Evolutionary conservation across 345 rosid genomes (phyloP).

Genomic region (Cochlearia excelsa): DNA sequence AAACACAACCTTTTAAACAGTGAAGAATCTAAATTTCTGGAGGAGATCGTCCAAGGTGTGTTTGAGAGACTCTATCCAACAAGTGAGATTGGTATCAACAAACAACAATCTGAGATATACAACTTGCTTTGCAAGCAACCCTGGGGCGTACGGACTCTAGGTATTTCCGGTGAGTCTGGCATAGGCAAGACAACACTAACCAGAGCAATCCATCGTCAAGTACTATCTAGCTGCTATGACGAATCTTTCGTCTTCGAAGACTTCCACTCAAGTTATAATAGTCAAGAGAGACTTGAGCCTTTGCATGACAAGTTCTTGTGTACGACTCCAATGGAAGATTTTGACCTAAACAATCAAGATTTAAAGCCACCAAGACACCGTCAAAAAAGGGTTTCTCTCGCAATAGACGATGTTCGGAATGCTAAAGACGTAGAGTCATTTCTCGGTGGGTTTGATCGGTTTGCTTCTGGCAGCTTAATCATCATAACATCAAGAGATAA

Average conservation of each 20-base stretch:
- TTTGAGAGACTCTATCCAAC: constrained; percentile 24
- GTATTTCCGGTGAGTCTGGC: constrained; percentile 7
- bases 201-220: background rate
- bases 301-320: background rate
- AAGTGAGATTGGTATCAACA: constrained; percentile 13
- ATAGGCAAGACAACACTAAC: constrained; percentile 17
- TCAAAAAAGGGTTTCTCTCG: constrained; percentile 12
- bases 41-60: constrained; percentile 7
- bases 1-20: too few relatives aligned
- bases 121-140: constrained; percentile 20
- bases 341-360: background rate
- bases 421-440: background rate
- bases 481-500: constrained; percentile 13
- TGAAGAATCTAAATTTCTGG: constrained; percentile 6
- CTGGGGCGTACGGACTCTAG: constrained; percentile 18
- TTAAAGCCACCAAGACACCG: background rate
- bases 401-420: constrained; percentile 18
- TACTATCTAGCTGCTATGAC: background rate
- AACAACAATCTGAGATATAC: background rate
- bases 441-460: constrained; percentile 13
- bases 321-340: constrained; percentile 1
- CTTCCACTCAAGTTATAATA: background rate
- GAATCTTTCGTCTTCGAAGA: constrained; percentile 1
- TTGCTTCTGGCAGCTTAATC: constrained; percentile 23
- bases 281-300: background rate